These are phyloP conservation scores for Aspergillus sojae DNA, from an alignment of 2,329 filamentous ascomycete species.

Conservation along the genomic window DNA sequence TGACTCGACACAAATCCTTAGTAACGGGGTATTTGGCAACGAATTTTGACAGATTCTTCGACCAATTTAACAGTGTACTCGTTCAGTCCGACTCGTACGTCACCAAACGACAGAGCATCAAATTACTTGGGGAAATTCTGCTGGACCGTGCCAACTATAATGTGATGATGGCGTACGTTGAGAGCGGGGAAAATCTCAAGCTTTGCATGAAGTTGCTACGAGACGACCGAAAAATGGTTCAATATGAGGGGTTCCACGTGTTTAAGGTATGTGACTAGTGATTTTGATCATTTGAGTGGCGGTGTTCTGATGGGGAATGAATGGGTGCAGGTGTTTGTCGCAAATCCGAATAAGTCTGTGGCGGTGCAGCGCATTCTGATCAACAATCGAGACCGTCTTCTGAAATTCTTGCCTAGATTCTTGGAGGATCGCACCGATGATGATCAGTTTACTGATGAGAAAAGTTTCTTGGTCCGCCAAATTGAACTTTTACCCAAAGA, in stretches of 20 bases:
- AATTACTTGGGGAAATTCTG: conserved; percentile 90
- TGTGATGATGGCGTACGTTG: conserved; percentile 97
- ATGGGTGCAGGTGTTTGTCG: conserved; percentile 76
- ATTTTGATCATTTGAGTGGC: neutral
- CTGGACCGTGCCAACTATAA: conserved; percentile 95
- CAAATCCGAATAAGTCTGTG: conserved; percentile 96
- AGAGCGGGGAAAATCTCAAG: conserved; percentile 92
- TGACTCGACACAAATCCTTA: conserved; percentile 91
- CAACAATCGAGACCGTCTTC: conserved; percentile 89
- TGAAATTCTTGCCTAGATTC: conserved; percentile 88
- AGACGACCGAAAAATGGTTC: conserved; percentile 97
- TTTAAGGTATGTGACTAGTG: conserved; percentile 69
- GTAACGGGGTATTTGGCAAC: conserved; percentile 84
- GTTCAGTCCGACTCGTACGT: conserved; percentile 95
- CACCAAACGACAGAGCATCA: conserved; percentile 97
- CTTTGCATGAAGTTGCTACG: conserved; percentile 96
- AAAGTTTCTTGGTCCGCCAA: conserved; percentile 94
- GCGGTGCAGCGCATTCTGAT: conserved; percentile 94
- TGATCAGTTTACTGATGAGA: conserved; percentile 97
- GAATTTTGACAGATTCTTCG: conserved; percentile 94
- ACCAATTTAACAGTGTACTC: conserved; percentile 82
- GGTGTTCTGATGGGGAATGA: conserved; percentile 24
- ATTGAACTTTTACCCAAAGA: conserved; percentile 61
- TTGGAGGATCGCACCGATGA: conserved; percentile 94
- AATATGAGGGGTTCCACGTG: conserved; percentile 98